A percentile compares a stretch with the other conserved stretches of the same genome.
Conservation (phyloP, 2,329 filamentous ascomycete genomes). For the Aspergillus sp. region DNA sequence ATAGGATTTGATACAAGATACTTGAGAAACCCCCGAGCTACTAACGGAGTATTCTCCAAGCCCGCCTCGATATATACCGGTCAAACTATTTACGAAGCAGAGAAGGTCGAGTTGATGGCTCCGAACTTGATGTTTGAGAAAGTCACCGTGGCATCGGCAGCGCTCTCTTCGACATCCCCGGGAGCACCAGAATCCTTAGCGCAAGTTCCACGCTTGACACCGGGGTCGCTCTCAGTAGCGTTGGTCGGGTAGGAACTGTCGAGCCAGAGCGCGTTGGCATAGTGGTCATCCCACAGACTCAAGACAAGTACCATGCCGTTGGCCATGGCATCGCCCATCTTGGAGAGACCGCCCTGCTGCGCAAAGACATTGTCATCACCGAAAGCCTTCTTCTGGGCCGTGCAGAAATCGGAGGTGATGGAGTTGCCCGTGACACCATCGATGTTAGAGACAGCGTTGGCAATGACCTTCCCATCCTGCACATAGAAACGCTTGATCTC, state of each 20-base stretch:
- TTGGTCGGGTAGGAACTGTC: conserved; percentile 57
- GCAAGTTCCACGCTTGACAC: conserved; percentile 51
- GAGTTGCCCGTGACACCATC: conserved; percentile 44
- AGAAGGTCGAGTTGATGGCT: conserved; percentile 48
- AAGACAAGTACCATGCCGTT: conserved; percentile 56
- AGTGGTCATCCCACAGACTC: conserved; percentile 57
- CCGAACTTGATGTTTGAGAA: conserved; percentile 57
- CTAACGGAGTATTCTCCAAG: no score
- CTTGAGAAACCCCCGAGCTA: no score
- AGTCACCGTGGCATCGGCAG: conserved; percentile 45
- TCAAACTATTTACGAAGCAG: conserved; percentile 1
- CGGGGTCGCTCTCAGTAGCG: conserved; percentile 36
- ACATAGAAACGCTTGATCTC: conserved; percentile 61
- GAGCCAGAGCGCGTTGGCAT: conserved; percentile 66
- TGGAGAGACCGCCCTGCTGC: conserved; percentile 47
- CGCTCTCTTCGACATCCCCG: conserved; percentile 41
- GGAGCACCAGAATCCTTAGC: conserved; percentile 47
- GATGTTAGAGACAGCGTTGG: conserved; percentile 46
- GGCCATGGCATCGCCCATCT: conserved; percentile 5
- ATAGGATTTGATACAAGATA: no score
- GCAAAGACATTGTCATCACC: conserved; percentile 49
- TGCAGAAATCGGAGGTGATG: conserved; percentile 54
- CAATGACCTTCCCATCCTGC: conserved; percentile 54
- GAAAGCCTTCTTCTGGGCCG: conserved; percentile 49
- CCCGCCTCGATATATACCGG: background rate